These are phyloP conservation scores for Beta corolliflora DNA, from an alignment of 179 eudicot species.

Conservation along the genomic window DNA sequence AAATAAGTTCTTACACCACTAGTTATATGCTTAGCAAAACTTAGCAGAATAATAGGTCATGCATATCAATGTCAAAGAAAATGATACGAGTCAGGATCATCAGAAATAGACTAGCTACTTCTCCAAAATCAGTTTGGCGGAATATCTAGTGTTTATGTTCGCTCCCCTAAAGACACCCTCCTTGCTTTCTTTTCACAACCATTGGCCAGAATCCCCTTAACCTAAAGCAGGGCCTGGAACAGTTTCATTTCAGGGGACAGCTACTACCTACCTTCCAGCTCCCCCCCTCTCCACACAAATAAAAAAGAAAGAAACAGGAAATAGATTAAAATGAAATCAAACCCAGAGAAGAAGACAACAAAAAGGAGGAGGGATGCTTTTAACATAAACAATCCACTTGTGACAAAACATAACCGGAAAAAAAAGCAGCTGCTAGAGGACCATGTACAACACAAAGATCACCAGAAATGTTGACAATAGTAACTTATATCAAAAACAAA, in stretches of 20 bases:
- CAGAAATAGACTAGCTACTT: neutral
- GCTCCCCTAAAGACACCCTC: neutral
- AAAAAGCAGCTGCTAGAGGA: neutral
- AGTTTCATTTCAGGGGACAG: neutral
- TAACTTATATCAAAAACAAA: neutral
- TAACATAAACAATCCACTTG: neutral
- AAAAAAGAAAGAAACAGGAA: neutral
- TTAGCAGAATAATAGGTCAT: neutral
- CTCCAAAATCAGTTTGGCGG: neutral
- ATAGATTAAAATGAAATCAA: neutral
- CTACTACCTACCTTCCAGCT: slow-evolving; percentile 1
- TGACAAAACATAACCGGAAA: too few species aligned
- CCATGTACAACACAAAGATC: neutral
- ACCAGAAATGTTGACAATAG: neutral
- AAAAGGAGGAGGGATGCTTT: neutral
- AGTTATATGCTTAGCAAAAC: neutral
- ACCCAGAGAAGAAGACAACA: neutral
- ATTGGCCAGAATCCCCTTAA: neutral
- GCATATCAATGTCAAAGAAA: neutral
- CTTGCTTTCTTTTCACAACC: neutral
- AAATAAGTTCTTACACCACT: neutral
- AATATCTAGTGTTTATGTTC: neutral
- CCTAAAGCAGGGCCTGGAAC: neutral
- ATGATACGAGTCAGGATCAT: neutral
- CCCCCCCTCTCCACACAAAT: neutral